These are phyloP conservation scores for Daldinia eschscholtzii DNA, from an alignment of 2,329 filamentous ascomycete species.

Conservation along the genomic window DNA sequence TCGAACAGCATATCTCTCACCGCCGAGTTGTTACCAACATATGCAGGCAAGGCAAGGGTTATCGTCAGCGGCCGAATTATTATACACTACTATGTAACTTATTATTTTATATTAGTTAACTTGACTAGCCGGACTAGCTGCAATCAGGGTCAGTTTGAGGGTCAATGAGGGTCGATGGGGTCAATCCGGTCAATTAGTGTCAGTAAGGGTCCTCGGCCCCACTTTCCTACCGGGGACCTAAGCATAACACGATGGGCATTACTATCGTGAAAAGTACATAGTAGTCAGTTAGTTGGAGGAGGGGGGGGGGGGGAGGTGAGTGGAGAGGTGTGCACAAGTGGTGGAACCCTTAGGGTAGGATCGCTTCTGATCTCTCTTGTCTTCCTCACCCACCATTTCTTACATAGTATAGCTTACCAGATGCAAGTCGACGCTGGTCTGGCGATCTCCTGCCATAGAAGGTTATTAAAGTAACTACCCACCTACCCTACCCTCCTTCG, in stretches of 20 bases:
- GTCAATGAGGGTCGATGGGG: neutral
- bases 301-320: neutral
- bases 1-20: constrained; percentile 29
- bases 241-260: constrained; percentile 27
- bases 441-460: constrained; percentile 27
- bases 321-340: neutral
- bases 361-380: constrained; percentile 26
- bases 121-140: constrained; percentile 30
- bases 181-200: neutral
- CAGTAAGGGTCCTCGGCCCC: constrained; percentile 37
- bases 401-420: constrained; percentile 2
- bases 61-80: constrained; percentile 28
- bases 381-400: constrained; percentile 14
- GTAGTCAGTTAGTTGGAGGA: constrained; percentile 7
- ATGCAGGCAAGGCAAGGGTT: constrained; percentile 40
- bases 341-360: constrained; percentile 33
- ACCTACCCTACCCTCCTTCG: constrained; percentile 1
- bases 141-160: constrained; percentile 34
- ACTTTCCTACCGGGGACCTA: constrained; percentile 33
- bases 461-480: constrained; percentile 11
- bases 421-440: constrained; percentile 19
- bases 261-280: constrained; percentile 29
- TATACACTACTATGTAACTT: constrained; percentile 12
- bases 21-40: constrained; percentile 29
- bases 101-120: constrained; percentile 4